A percentile compares a stretch with the other conserved stretches of the same genome.
phyloP scores from a whole-genome alignment of 2,329 filamentous ascomycete genomes.

The Helotiales sp. region DNA sequence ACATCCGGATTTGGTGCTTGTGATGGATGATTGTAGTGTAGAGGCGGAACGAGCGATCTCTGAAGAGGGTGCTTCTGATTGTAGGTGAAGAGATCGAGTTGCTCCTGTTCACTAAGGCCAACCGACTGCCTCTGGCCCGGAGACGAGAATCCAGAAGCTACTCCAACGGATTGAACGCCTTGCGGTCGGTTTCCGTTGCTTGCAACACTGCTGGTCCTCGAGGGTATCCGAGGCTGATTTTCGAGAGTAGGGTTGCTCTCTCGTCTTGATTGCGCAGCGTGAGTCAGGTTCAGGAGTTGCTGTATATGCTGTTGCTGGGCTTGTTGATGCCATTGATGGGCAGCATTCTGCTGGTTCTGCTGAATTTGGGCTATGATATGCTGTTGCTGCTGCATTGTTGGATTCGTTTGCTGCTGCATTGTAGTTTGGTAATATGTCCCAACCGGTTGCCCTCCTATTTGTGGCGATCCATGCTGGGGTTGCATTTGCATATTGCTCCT shows the following conservation, averaged over 20 bases:
- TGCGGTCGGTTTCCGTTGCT: constrained; percentile 20
- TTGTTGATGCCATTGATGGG: constrained; percentile 9
- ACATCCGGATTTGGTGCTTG: constrained; percentile 45
- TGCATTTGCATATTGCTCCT: constrained; percentile 12
- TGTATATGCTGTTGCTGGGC: constrained; percentile 13
- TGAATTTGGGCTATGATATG: constrained; percentile 7
- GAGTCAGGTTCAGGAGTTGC: constrained; percentile 16
- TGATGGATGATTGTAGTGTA: constrained; percentile 35
- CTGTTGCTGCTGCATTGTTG: constrained; percentile 4
- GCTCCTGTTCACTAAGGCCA: constrained; percentile 14
- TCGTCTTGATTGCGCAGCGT: constrained; percentile 16
- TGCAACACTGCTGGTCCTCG: constrained; percentile 20
- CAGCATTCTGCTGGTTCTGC: constrained; percentile 8
- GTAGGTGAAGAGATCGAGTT: constrained; percentile 6
- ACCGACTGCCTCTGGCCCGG: neutral
- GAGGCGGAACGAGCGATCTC: constrained; percentile 38
- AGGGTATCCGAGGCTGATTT: constrained; percentile 12
- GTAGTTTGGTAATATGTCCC: neutral
- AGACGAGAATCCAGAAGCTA: neutral
- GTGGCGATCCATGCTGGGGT: neutral
- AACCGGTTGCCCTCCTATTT: neutral
- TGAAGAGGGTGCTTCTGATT: constrained; percentile 15
- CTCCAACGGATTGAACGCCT: neutral
- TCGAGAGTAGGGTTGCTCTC: constrained; percentile 7
- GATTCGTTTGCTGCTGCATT: neutral